Base-by-base conservation (phyloP, 2,329 filamentous ascomycete genomes). In the Ophiobolus disseminans region DNA sequence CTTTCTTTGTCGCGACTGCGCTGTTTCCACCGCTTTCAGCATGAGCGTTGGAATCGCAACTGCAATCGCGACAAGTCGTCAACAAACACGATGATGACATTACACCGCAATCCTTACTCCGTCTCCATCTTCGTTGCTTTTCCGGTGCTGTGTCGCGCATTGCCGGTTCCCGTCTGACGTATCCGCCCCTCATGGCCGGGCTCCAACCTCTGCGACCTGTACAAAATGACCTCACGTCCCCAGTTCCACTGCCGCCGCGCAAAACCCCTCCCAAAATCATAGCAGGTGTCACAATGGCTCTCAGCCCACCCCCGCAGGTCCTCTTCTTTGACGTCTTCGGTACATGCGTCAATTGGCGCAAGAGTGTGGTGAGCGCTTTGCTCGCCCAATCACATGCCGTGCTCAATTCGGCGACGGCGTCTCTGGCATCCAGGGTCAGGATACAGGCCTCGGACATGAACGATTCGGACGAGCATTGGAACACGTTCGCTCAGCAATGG, bases 301-400 rank as follows among this genome's bases (percentile, higher is more conserved):
- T 68, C 3, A 39, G 51, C 10, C 59, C 57, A 8, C 46, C 59
- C 7, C 74, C 74, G 55, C 84, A 84, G 57, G 87, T 82, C 6
- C 76, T 91, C 25, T 79, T 86, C 44, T 91, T 90, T 65, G 88
- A 91, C 73, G 82, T 91, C 61, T 91, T 92, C 70, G 89, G 89
- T 34, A 94, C 90, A 1, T 84, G 87, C 55, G 89, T 94, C 36
- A 82, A 93, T 76, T 93, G 89, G 89, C 86, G 89, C 47, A 78
- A 77, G 30, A 84, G 85, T 2, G 83, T 94, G 16, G 82, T 80
- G 11, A 74, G 79, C 7, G 82, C 83, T 44, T 80, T 94, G 38
- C 68, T 74, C 19, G 65, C 76, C 9, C 78, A 79, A 30, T 80
- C 83, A 11, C 69, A 72, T 50, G 59, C 61, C 2, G 75, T 77